Percentiles rank a stretch among this genome's conserved stretches.
These are phyloP conservation scores for Cladophialophora carrionii DNA, from an alignment of 2,329 filamentous ascomycete species.

Conservation along the genomic window DNA sequence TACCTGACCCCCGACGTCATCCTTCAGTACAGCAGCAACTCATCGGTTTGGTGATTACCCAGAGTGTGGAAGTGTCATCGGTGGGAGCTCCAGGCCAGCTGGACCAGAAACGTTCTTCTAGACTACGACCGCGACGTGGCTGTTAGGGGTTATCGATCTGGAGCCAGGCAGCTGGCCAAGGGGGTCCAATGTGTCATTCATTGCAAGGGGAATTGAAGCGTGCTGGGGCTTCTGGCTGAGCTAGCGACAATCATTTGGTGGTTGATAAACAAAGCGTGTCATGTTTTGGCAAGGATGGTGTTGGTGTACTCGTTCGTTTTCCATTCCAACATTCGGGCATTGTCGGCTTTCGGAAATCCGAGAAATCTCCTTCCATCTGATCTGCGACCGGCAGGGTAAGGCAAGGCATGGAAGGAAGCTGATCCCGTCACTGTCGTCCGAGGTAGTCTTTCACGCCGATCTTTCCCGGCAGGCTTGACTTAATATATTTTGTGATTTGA, in stretches of 20 bases:
- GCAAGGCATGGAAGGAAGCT: background rate
- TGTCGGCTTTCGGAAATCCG: background rate
- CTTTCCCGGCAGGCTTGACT: background rate
- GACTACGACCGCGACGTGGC: background rate
- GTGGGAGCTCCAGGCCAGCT: background rate
- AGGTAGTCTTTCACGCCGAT: background rate
- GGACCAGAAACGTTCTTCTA: background rate
- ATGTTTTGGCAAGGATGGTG: background rate
- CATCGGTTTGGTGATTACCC: background rate
- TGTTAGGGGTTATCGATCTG: background rate
- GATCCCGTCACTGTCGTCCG: background rate
- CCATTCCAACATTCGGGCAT: background rate
- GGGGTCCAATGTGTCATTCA: background rate
- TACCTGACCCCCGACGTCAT: slow-evolving; percentile 15
- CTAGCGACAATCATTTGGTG: background rate
- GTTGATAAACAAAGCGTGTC: background rate
- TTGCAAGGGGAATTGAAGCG: background rate
- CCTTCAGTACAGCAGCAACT: slow-evolving; percentile 7
- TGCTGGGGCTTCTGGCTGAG: background rate
- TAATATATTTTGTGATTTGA: background rate
- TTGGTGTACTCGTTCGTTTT: background rate
- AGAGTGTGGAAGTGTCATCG: background rate
- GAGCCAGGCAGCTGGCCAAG: background rate
- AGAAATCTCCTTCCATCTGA: background rate
- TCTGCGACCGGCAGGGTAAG: background rate